These are phyloP conservation scores for Phaseolus lunatus DNA, from an alignment of 306 rosid genomes.

Conservation along the genomic window DNA sequence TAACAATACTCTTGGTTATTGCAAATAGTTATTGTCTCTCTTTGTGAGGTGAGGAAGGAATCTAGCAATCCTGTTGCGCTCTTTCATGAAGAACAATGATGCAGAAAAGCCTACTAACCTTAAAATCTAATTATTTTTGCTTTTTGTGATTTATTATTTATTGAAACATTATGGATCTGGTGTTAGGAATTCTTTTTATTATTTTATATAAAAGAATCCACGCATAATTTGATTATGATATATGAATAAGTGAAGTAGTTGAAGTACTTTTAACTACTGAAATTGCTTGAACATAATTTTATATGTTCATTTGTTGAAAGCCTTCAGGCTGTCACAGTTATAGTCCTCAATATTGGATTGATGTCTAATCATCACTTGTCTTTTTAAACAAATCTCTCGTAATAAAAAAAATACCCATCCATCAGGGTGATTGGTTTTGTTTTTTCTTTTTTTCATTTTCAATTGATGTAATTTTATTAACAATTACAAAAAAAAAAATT, in stretches of 20 bases:
- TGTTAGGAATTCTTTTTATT: background rate
- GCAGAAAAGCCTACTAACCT: conserved; percentile 22
- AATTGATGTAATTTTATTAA: background rate
- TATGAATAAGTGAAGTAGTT: background rate
- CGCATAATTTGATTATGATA: background rate
- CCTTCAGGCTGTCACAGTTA: background rate
- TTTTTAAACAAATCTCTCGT: conserved; percentile 25
- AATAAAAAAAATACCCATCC: conserved; percentile 25
- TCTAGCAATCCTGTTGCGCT: background rate
- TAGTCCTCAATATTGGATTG: conserved; percentile 8
- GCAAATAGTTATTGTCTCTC: too few species aligned
- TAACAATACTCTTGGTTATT: too few species aligned
- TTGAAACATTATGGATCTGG: conserved; percentile 1
- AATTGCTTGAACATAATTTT: background rate
- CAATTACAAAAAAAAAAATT: background rate
- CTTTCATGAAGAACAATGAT: conserved; percentile 5
- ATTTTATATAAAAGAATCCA: background rate
- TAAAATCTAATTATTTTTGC: conserved; percentile 16
- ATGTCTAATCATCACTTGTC: background rate
- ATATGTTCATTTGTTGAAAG: background rate
- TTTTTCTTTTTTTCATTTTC: background rate
- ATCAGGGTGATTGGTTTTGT: background rate
- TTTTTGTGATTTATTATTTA: background rate
- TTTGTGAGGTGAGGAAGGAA: background rate
- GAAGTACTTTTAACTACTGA: background rate